A percentile compares a stretch with the other conserved stretches of the same genome.
These are phyloP conservation scores for Letharia lupina DNA, from an alignment of 495 filamentous ascomycete species.

Conservation along the genomic window DNA sequence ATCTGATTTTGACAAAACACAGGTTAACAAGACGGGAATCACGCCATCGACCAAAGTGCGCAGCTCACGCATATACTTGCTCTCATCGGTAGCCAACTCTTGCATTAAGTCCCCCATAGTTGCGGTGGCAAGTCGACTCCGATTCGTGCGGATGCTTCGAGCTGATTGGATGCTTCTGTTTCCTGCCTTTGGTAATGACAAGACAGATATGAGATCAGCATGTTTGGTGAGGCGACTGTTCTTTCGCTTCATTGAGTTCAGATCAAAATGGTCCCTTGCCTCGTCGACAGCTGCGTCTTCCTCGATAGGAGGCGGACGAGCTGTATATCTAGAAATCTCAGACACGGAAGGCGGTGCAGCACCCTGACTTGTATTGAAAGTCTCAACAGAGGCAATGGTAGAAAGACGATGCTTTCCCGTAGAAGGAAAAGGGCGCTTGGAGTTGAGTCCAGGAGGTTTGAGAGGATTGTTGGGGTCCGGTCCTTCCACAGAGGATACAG, in stretches of 20 bases:
- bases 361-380: constrained; percentile 37
- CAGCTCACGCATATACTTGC: constrained; percentile 85
- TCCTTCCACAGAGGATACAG: constrained; percentile 21
- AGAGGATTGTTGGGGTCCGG: constrained; percentile 16
- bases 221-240: constrained; percentile 82
- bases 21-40: constrained; percentile 81
- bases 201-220: constrained; percentile 84
- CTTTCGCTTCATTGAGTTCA: constrained; percentile 25
- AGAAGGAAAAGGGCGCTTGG: constrained; percentile 50
- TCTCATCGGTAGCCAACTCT: constrained; percentile 76
- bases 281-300: constrained; percentile 26
- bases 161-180: constrained; percentile 60
- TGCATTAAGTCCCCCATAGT: constrained; percentile 67
- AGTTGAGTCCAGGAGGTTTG: constrained; percentile 25
- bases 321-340: constrained; percentile 19
- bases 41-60: constrained; percentile 93
- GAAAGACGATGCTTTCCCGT: constrained; percentile 60
- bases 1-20: constrained; percentile 68
- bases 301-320: constrained; percentile 2
- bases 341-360: constrained; percentile 34
- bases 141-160: constrained; percentile 62
- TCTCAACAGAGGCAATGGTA: constrained; percentile 62
- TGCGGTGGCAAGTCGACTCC: constrained; percentile 54
- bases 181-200: constrained; percentile 64
- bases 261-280: constrained; percentile 39